Base-by-base conservation (phyloP, 495 filamentous ascomycete genomes). In the Aspergillus heteromorphus region DNA sequence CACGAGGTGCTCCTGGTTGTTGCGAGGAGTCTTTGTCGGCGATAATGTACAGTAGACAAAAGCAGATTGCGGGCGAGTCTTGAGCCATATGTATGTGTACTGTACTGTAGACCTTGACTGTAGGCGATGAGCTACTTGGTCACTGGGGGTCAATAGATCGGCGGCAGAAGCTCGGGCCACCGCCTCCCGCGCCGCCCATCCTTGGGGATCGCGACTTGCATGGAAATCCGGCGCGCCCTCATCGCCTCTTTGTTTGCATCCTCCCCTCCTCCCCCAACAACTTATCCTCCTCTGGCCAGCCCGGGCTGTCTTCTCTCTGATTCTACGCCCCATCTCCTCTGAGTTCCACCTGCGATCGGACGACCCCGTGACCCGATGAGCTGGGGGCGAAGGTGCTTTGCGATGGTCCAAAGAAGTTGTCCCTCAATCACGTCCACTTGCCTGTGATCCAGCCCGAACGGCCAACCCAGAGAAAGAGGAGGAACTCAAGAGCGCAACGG, bases 141-240 rank as follows among this genome's bases (percentile, higher is more conserved):
- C n/a, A n/a, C 34, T 19, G 14, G 31, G 16, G n/a, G 45, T 16
- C 17, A 23, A 45, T 36, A 51, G 53, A 52, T 45, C 29, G 20
- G 40, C 20, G 41, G 23, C 13, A 45, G 59, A 67, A 72, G 72
- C 72, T 73, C 70, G 72, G 72, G 64, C 69, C 72, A 71, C 43
- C 52, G 62, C 45, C 30, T 50, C 53, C 55, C 55, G 55, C 62
- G 52, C 56, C 51, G 51, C 52, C 57, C 53, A 66, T 62, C 56
- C 38, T 57, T 64, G 70, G 61, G 69, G 68, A 73, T 73, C 72
- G 72, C 72, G 72, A 73, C 70, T 73, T 69, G 64, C 59, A 48
- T 55, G 49, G 50, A 50, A 65, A 63, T 53, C 60, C 62, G 60
- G 68, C 66, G 70, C 67, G 66, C 64, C 55, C 55, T 61, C 49